Evolutionary conservation across 1,284 basidiomycete genomes (phyloP).

Genomic region (Tylopilus orsonianus): DNA sequence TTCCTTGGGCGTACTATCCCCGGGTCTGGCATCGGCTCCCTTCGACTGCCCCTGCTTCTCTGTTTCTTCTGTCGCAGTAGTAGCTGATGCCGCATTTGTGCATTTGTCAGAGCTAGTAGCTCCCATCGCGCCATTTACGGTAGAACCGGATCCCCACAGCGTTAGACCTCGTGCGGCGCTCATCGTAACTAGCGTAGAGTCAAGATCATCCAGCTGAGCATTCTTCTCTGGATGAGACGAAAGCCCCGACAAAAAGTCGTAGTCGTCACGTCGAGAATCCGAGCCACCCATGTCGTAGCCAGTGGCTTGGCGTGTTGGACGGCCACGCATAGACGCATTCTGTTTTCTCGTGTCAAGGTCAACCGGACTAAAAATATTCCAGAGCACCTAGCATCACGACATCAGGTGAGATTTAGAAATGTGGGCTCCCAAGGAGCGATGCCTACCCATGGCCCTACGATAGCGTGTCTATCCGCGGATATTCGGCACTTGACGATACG

Average conservation of each 20-base stretch:
- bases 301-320: slow-evolving; percentile 19
- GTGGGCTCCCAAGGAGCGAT: neutral
- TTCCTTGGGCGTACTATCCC: slow-evolving; percentile 1
- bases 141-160: slow-evolving; percentile 36
- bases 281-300: slow-evolving; percentile 12
- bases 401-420: slow-evolving; percentile 6
- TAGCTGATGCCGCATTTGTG: neutral
- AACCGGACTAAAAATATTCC: slow-evolving; percentile 46
- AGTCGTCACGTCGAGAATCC: slow-evolving; percentile 36
- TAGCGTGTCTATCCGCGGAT: slow-evolving; percentile 46
- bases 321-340: slow-evolving; percentile 35
- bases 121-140: neutral
- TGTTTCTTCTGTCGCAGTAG: neutral
- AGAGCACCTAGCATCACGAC: slow-evolving; percentile 39
- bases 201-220: slow-evolving; percentile 39
- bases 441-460: slow-evolving; percentile 55
- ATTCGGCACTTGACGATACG: slow-evolving; percentile 43
- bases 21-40: neutral
- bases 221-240: slow-evolving; percentile 39
- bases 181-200: slow-evolving; percentile 42
- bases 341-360: slow-evolving; percentile 36
- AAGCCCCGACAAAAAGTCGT: slow-evolving; percentile 45
- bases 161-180: slow-evolving; percentile 42
- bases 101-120: slow-evolving; percentile 3
- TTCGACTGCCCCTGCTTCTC: neutral